Conservation (phyloP, 2,329 filamentous ascomycete genomes). For the Xylaria sp. region DNA sequence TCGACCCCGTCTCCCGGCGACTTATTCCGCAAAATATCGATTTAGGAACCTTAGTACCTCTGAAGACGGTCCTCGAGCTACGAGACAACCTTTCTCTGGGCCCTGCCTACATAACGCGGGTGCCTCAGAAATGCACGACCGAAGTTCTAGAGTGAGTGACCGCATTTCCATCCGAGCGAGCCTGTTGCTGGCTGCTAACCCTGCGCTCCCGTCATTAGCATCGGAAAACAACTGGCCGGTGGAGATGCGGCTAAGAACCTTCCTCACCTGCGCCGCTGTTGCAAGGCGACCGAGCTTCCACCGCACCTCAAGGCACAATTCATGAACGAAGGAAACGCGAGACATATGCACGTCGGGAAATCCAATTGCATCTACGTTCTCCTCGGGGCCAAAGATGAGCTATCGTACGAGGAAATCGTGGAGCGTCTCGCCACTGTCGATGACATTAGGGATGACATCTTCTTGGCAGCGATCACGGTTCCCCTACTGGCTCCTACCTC, state of each 20-base stretch:
- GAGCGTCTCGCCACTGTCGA: constrained; percentile 51
- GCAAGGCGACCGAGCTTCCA: constrained; percentile 70
- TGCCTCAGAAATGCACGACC: constrained; percentile 73
- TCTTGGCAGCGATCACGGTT: constrained; percentile 67
- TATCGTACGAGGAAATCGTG: constrained; percentile 58
- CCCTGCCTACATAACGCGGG: constrained; percentile 70
- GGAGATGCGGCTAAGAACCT: constrained; percentile 66
- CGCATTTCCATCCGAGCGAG: constrained; percentile 8
- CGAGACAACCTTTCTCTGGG: constrained; percentile 61
- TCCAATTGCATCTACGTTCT: constrained; percentile 64
- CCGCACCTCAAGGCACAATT: constrained; percentile 63
- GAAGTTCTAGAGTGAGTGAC: constrained; percentile 68
- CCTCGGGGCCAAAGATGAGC: constrained; percentile 52
- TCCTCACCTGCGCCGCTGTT: constrained; percentile 75
- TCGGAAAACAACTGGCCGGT: constrained; percentile 58
- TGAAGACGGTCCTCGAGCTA: constrained; percentile 67
- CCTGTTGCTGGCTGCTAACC: constrained; percentile 34
- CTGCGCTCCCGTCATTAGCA: constrained; percentile 43
- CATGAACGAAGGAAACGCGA: constrained; percentile 62
- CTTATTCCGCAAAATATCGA: constrained; percentile 37
- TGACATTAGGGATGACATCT: constrained; percentile 54
- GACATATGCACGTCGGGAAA: constrained; percentile 61
- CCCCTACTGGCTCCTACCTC: constrained; percentile 76
- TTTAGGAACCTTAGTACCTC: constrained; percentile 52
- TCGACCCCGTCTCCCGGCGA: constrained; percentile 40